Base-by-base conservation (phyloP, 192 early-diverging fungal species). In the Lobosporangium transversale region DNA sequence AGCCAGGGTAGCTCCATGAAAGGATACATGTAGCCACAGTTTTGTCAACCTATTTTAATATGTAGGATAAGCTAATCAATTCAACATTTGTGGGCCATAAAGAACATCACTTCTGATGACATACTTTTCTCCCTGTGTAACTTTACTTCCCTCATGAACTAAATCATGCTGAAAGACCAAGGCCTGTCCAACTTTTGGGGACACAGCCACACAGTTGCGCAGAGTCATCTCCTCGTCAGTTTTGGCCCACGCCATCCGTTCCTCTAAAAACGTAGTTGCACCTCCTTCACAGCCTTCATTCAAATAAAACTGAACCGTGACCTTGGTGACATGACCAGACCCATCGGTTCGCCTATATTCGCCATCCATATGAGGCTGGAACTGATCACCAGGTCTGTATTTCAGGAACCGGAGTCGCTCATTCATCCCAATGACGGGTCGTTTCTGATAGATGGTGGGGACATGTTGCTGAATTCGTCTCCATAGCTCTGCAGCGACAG, bases 301-400 rank as follows among this genome's bases (percentile, higher is more conserved):
- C 24, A 84, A 58, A 58, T 83, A 84, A 20, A 86, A 67, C 36
- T 81, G 80, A 20, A 85, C 33, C 9, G 84, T 83, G 18, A 85
- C 23, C 53, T 83, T 69, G 8, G 64, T 78, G 17, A 66, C 47
- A 10, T 76, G 53, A 14, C 64, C 64, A 0, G 73, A 76, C 4
- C 80, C 81, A 52, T 83, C 80, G 9, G 33, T 50, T 12, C 79
- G 62, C 4, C 42, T 36, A 37, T 66, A 83, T 26, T 54, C 66
- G 9, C 81, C 80, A 69, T 84, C 80, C 65, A 64, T 69, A 53
- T 82, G 81, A 0, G 49, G 33, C 35, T 66, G 32, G 43, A 81
- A 84, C 20, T 68, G 17, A 49, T 81, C 66, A 1, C 66, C 70
- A 12, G 79, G 80, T 4, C 21, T 20, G 31, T 84, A 82, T 31